A percentile compares a stretch with the other conserved stretches of the same genome.
phyloP scores from a whole-genome alignment of 768 basidiomycete genomes.

The Mycena kentingensis region DNA sequence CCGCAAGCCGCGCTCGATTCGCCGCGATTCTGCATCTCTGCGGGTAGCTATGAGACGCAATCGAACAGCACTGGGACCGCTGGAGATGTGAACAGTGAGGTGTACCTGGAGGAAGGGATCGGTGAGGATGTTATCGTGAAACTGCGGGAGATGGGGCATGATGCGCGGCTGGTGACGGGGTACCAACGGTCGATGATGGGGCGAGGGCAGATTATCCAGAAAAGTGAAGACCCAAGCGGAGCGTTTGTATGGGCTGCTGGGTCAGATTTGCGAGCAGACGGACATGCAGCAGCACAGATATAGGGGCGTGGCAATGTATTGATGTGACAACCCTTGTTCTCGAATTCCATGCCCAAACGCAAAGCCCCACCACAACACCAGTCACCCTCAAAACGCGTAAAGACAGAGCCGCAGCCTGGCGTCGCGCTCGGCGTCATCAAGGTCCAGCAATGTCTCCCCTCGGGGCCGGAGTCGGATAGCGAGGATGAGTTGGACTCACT shows the following conservation, averaged over 20 bases:
- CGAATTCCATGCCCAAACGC: not conserved
- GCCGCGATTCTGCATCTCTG: slow-evolving; percentile 94
- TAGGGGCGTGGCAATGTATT: slow-evolving; percentile 34
- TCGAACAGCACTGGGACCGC: slow-evolving; percentile 48
- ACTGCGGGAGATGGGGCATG: slow-evolving; percentile 87
- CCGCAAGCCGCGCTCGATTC: slow-evolving; percentile 91
- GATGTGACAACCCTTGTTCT: not conserved
- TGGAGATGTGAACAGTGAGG: slow-evolving; percentile 76
- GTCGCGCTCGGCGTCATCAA: not conserved
- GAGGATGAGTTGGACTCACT: no score
- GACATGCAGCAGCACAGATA: slow-evolving; percentile 85
- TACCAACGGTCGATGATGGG: slow-evolving; percentile 70
- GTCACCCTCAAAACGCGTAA: not conserved
- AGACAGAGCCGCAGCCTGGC: not conserved
- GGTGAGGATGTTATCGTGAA: slow-evolving; percentile 58
- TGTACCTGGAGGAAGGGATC: slow-evolving; percentile 89
- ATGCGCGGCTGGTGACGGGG: slow-evolving; percentile 63
- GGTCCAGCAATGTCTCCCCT: not conserved
- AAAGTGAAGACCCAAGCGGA: slow-evolving; percentile 63
- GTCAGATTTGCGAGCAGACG: slow-evolving; percentile 86
- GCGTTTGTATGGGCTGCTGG: slow-evolving; percentile 92
- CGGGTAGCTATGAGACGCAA: slow-evolving; percentile 68
- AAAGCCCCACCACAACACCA: not conserved
- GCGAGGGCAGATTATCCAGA: slow-evolving; percentile 90
- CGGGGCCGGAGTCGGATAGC: no score